Evolutionary conservation across 805 yeast species (phyloP).

Genomic region (Sugiyamaella floridensis): DNA sequence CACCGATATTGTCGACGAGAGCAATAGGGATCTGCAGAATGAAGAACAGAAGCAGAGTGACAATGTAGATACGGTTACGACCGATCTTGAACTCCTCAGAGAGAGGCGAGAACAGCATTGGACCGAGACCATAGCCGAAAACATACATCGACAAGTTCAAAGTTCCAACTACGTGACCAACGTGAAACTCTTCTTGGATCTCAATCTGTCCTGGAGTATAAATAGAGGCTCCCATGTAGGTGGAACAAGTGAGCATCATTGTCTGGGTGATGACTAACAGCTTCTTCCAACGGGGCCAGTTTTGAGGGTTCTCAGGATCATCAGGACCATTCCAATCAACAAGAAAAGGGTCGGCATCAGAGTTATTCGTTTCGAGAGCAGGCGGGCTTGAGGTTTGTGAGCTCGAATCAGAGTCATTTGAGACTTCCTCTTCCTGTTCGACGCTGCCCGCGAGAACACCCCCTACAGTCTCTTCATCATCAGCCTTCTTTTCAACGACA

Average conservation of each 20-base stretch:
- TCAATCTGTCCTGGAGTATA: slow-evolving; percentile 47
- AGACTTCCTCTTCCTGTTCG: background rate
- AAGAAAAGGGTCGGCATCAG: slow-evolving; percentile 17
- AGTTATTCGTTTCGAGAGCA: background rate
- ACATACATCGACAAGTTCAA: slow-evolving; percentile 53
- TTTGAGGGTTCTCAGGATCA: slow-evolving; percentile 40
- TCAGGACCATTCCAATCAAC: slow-evolving; percentile 30
- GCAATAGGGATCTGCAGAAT: slow-evolving; percentile 54
- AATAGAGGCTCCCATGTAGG: slow-evolving; percentile 55
- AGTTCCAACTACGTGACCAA: slow-evolving; percentile 42
- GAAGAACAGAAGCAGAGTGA: slow-evolving; percentile 41
- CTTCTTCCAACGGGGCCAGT: slow-evolving; percentile 47
- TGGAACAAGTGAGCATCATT: slow-evolving; percentile 43
- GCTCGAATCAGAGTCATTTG: background rate
- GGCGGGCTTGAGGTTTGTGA: background rate
- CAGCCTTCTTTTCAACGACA: background rate
- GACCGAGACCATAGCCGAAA: slow-evolving; percentile 63
- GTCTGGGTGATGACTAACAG: slow-evolving; percentile 34
- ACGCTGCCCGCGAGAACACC: background rate
- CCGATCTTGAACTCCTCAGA: slow-evolving; percentile 42
- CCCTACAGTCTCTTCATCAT: background rate
- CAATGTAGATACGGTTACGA: slow-evolving; percentile 43
- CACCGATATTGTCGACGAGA: slow-evolving; percentile 43
- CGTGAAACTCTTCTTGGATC: slow-evolving; percentile 36
- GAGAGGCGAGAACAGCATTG: slow-evolving; percentile 55